Evolutionary conservation across 1,139 yeast genomes (phyloP).

Genomic region (Kodamaea sp.): DNA sequence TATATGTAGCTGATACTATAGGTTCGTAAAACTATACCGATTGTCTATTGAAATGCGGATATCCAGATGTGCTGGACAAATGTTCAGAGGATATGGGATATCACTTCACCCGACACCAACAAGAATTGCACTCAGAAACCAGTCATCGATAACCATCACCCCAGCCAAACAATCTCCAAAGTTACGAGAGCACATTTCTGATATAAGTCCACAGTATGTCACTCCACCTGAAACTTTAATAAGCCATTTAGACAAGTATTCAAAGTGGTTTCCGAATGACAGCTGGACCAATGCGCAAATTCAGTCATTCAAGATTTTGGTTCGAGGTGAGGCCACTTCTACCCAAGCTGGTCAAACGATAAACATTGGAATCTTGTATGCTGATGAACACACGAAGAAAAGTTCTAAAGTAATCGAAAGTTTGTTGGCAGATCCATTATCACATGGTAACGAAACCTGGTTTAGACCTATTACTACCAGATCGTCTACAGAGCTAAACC

Average conservation of each 20-base stretch:
- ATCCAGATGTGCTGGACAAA: too few relatives aligned
- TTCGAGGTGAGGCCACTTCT: constrained; percentile 1
- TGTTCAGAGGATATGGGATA: too few relatives aligned
- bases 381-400: constrained; percentile 18
- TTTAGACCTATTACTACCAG: constrained; percentile 27
- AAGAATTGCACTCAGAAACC: too few relatives aligned
- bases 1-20: too few relatives aligned
- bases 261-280: constrained; percentile 32
- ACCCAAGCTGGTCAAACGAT: constrained; percentile 11
- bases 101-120: too few relatives aligned
- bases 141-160: background rate
- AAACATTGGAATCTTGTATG: constrained; percentile 34
- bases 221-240: constrained; percentile 8
- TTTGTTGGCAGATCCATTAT: constrained; percentile 45
- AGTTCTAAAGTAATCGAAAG: constrained; percentile 35
- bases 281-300: constrained; percentile 16
- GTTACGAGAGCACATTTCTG: too few relatives aligned
- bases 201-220: background rate
- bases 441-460: constrained; percentile 36
- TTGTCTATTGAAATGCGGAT: too few relatives aligned
- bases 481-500: constrained; percentile 18
- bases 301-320: constrained; percentile 13
- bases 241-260: constrained; percentile 10
- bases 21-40: too few relatives aligned
- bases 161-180: constrained; percentile 1